Base-by-base conservation (phyloP, 371 early-diverging fungal species). In the Mucor saturninus region DNA sequence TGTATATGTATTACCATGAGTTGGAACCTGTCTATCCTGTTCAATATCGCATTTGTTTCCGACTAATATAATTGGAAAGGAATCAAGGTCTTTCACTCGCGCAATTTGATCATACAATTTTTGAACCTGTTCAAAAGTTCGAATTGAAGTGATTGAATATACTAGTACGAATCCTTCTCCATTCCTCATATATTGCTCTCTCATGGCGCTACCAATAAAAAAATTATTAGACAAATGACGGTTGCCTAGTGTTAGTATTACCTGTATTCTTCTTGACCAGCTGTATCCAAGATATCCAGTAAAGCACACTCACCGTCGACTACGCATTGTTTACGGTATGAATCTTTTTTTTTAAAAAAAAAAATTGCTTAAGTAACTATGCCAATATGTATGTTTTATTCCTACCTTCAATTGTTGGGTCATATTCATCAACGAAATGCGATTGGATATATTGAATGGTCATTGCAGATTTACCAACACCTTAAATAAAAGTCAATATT, bases 41-140 rank as follows among this genome's bases (percentile, higher is more conserved):
- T 88, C 89, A 56, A 96, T 62, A 74, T 96, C 97, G 50, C 86
- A 89, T 75, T 96, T 96, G 81, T 96, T 96, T 29, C 92, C 97
- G 10, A 95, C 83, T 9, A 96, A 66, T 43, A 92, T 84, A 43
- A 94, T 87, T 7, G 94, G 93, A 54, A 93, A 93, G 35, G 75
- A 82, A 40, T 93, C 92, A 40, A 79, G 71, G 65, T 95, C 93
- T 74, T 95, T 93, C 37, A 91, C 87, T n/a, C 84, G 78, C 14
- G 83, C 67, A 46, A 93, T 89, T 62, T 89, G 86, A 32, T 83
- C 76, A 40, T 84, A 73, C 56, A 91, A 86, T 2, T 77, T 72
- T 56, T 77, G 67, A 29, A 90, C 83, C 71, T 93, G 91, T 28
- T 87, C 84, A 63, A 93, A 89, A 11, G 90, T 83, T 11, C 67